Conservation (phyloP, 2,329 filamentous ascomycete genomes). For the Colletotrichum sp. region DNA sequence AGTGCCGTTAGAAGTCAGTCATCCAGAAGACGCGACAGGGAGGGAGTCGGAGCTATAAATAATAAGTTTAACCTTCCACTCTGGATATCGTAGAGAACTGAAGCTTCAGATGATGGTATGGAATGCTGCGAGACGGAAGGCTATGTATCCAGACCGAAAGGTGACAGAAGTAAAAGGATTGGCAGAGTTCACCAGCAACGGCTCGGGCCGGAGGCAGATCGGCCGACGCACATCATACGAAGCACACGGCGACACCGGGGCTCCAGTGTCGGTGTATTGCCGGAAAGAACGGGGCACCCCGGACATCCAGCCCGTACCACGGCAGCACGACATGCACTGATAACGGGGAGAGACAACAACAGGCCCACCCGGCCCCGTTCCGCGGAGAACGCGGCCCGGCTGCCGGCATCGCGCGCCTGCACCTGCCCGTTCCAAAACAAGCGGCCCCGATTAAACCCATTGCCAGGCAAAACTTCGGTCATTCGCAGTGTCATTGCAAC, state of each 20-base stretch:
- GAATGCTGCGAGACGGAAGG: background rate
- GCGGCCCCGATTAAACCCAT: background rate
- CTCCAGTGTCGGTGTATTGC: background rate
- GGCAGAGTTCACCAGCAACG: background rate
- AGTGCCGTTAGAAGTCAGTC: background rate
- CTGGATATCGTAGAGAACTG: background rate
- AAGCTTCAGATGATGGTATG: background rate
- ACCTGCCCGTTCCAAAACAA: background rate
- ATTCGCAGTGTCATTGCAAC: background rate
- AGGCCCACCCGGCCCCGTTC: background rate
- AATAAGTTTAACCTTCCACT: background rate
- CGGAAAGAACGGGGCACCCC: background rate
- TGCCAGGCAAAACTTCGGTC: background rate
- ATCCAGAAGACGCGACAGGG: accelerated
- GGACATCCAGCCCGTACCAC: background rate
- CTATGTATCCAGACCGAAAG: background rate
- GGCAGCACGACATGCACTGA: background rate
- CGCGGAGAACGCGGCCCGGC: background rate
- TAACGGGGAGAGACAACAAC: background rate
- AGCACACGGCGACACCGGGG: background rate
- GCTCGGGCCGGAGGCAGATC: background rate
- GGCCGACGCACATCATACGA: background rate
- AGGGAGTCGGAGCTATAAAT: accelerated
- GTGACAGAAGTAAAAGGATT: background rate
- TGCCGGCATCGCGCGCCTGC: background rate